phyloP scores from a whole-genome alignment of 2,329 filamentous ascomycete genomes.

The Alternaria sp. region DNA sequence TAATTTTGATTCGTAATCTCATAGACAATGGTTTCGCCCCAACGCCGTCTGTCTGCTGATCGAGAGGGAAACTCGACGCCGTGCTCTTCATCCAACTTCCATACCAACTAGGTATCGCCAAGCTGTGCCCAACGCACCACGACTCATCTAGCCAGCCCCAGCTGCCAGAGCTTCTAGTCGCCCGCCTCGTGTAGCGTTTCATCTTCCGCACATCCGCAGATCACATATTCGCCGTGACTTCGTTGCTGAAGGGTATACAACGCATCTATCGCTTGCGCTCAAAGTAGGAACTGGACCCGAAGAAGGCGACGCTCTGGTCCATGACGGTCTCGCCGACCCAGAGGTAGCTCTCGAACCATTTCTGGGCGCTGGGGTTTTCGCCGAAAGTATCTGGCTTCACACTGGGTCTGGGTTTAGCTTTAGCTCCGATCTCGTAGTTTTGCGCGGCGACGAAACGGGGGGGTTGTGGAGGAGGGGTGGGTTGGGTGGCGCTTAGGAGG shows the following conservation, averaged over 20 bases:
- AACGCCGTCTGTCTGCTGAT: slow-evolving; percentile 3
- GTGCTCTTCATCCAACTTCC: background rate
- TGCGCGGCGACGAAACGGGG: background rate
- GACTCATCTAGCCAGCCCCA: background rate
- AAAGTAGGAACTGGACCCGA: slow-evolving; percentile 87
- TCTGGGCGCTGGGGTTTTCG: slow-evolving; percentile 81
- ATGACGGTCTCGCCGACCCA: slow-evolving; percentile 97
- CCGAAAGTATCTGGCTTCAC: slow-evolving; percentile 85
- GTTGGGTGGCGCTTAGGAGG: background rate
- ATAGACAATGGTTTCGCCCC: slow-evolving; percentile 5
- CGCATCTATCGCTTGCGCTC: slow-evolving; percentile 72
- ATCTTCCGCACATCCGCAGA: background rate
- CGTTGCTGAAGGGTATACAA: background rate
- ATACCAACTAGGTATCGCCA: background rate
- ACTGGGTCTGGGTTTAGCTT: slow-evolving; percentile 65
- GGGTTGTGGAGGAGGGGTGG: slow-evolving; percentile 5
- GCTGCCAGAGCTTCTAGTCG: background rate
- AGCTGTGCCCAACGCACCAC: background rate
- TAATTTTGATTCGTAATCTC: slow-evolving; percentile 6
- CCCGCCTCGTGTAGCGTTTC: background rate
- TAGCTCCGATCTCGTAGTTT: slow-evolving; percentile 16
- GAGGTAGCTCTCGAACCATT: slow-evolving; percentile 92
- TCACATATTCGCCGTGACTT: background rate
- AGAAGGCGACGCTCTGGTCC: slow-evolving; percentile 93
- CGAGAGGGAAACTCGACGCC: background rate